Evolutionary conservation across 2,329 filamentous ascomycete species (phyloP), one percentile per base, ranked within the genome.

Genomic region (Incumbomyces lentus): DNA sequence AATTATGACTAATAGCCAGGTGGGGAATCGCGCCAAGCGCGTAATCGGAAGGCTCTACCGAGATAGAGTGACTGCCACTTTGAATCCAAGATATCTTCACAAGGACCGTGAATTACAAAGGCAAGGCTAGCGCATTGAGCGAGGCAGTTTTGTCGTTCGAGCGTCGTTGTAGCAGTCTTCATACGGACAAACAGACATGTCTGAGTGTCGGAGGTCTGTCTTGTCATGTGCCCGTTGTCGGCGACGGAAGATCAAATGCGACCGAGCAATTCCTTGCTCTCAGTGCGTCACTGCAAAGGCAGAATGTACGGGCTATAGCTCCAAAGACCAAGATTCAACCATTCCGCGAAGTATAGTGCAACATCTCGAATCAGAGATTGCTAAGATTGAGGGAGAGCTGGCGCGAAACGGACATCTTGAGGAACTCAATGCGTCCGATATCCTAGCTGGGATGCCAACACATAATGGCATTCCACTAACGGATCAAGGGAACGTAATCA

Each of bases 311-410:
- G 60, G 61, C 19, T 60, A 58, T 41, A 59, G 55, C 39, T 58
- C 57, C 14, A 53, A 57, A 38, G 53, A 58, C 14, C 50, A 57
- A 40, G 56, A 58, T 36, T 50, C 55, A 32, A 54, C 48, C 26
- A 54, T 62, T 7, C 61, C 61, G 3, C 57, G 61, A 39, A 62
- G 60, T 49, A 61, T 63, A 11, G 60, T 63, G 16, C 60, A 62
- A 49, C 56, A 60, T 51, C 54, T 63, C 2, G 61, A 62, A 47
- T 52, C 59, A 12, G 60, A 63, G 51, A 62, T 63, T 49, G 60
- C 61, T 14, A 57, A 58, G 11, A 52, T 63, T 13, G 60, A 63
- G 49, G 57, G 54, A 13, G 59, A 60, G 35, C 53, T 62, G 37
- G 51, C 58, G 2, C 45, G 57, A 22, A 57, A 58, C 49, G 60